Evolutionary conservation across 805 yeast genomes (phyloP).

Genomic region (Ogataea saltuana): DNA sequence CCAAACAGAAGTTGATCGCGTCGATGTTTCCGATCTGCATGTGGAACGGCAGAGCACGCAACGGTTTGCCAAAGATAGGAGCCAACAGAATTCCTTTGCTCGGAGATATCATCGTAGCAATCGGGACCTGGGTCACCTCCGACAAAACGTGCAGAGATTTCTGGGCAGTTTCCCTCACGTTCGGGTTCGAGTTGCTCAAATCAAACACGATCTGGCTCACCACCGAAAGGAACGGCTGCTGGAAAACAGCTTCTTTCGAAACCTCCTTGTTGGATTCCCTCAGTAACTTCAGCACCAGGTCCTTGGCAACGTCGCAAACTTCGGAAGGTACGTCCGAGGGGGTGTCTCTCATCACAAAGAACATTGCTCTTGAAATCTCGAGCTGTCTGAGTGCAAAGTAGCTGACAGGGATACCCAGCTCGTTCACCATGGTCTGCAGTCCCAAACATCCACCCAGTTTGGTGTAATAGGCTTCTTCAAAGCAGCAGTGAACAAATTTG

Average conservation of each 20-base stretch:
- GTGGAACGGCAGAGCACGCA: constrained; percentile 94
- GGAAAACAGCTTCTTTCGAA: constrained; percentile 59
- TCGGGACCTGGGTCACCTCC: constrained; percentile 65
- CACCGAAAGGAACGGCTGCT: constrained; percentile 76
- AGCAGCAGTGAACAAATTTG: constrained; percentile 86
- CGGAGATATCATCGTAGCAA: constrained; percentile 75
- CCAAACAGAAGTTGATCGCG: constrained; percentile 90
- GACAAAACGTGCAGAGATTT: constrained; percentile 66
- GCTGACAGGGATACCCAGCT: constrained; percentile 60
- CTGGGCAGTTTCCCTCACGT: constrained; percentile 82
- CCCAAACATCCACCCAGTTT: constrained; percentile 92
- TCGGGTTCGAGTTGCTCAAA: constrained; percentile 81
- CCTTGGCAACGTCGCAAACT: constrained; percentile 71
- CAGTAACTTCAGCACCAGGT: constrained; percentile 62
- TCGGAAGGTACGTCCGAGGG: constrained; percentile 83
- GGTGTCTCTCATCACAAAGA: constrained; percentile 87
- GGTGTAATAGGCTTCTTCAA: constrained; percentile 80
- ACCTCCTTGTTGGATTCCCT: constrained; percentile 64
- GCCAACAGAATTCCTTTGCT: constrained; percentile 81
- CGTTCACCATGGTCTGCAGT: constrained; percentile 68
- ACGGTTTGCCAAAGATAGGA: constrained; percentile 95
- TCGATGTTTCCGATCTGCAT: constrained; percentile 99
- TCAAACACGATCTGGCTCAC: constrained; percentile 92
- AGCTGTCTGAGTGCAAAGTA: constrained; percentile 80
- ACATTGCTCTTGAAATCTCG: constrained; percentile 81